These are phyloP conservation scores for Trichoderma simmonsii DNA, from an alignment of 2,329 filamentous ascomycete genomes.

Conservation along the genomic window DNA sequence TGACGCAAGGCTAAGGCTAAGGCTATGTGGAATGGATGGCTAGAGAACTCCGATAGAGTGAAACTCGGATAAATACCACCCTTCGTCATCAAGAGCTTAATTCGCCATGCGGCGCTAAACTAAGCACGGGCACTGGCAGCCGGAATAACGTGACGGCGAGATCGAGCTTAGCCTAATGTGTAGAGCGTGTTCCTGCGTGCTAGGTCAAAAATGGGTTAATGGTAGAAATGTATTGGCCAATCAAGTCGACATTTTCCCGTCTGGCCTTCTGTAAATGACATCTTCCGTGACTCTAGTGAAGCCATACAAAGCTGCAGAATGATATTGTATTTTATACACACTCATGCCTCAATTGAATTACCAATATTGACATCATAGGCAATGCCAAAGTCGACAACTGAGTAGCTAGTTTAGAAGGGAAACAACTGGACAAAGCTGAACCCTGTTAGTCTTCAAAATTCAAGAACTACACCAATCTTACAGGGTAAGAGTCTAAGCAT, in stretches of 20 bases:
- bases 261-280: background rate
- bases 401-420: background rate
- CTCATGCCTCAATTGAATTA: background rate
- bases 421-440: background rate
- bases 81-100: slow-evolving; percentile 11
- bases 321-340: too few species aligned
- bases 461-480: background rate
- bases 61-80: slow-evolving; percentile 14
- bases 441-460: background rate
- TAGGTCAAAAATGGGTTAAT: background rate
- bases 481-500: background rate
- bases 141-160: slow-evolving; percentile 12
- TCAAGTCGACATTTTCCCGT: background rate
- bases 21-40: slow-evolving; percentile 4
- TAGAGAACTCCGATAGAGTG: slow-evolving; percentile 5
- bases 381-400: background rate
- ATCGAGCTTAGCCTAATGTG: background rate
- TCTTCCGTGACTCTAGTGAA: background rate
- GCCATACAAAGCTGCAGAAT: background rate
- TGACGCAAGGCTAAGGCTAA: slow-evolving; percentile 7
- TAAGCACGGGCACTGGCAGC: background rate
- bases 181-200: background rate
- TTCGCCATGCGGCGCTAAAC: background rate
- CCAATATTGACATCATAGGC: background rate
- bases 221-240: background rate